phyloP scores from a whole-genome alignment of 208 protist species.

The Acanthamoeba lenticulata region DNA sequence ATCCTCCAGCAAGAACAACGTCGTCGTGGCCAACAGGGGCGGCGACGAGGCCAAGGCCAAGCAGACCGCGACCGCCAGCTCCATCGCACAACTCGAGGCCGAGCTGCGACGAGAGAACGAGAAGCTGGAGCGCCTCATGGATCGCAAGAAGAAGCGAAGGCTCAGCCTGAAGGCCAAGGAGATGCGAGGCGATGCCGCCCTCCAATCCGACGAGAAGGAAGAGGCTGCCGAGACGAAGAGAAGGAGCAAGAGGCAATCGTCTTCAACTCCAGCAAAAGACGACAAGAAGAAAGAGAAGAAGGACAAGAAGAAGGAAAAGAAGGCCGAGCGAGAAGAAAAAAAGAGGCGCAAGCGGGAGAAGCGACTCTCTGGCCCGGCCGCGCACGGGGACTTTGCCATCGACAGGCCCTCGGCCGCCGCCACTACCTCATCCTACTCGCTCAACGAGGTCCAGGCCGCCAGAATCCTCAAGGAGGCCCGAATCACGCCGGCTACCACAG shows the following conservation, averaged over 20 bases:
- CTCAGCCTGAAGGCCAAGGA: conserved; percentile 3
- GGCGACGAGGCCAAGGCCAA: not conserved
- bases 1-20: not conserved
- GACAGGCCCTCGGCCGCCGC: not conserved
- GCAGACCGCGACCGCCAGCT: not conserved
- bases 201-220: not conserved
- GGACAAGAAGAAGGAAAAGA: not conserved
- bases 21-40: not conserved
- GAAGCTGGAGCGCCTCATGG: not conserved
- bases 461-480: not conserved
- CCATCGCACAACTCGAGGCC: not conserved
- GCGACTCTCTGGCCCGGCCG: not conserved
- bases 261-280: no score
- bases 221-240: not conserved
- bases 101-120: conserved; percentile 11
- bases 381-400: not conserved
- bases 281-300: conserved; percentile 4
- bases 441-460: not conserved
- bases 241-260: not conserved
- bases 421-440: not conserved
- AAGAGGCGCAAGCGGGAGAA: not conserved
- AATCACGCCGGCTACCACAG: not conserved
- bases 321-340: not conserved
- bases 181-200: not conserved
- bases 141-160: conserved; percentile 18